Evolutionary conservation across 352 stramenopile genomes (phyloP).

Genomic region (Phytophthora cryptogea): DNA sequence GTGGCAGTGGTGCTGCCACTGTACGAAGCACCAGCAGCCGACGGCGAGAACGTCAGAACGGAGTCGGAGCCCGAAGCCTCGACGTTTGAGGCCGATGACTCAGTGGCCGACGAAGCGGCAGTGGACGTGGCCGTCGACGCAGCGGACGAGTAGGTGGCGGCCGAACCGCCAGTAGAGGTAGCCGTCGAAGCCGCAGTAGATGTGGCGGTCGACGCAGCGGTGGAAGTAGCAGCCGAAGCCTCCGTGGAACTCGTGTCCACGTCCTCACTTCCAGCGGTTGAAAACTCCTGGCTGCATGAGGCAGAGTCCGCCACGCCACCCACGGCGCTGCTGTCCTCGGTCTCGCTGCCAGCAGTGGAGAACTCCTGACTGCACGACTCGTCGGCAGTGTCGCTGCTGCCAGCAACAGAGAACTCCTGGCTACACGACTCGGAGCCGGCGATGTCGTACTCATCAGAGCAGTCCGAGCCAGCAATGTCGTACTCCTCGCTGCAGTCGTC

Average conservation of each 20-base stretch:
- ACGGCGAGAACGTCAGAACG: slow-evolving; percentile 44
- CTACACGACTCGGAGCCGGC: slow-evolving; percentile 31
- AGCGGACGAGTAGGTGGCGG: slow-evolving; percentile 11
- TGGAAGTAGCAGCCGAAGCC: background rate
- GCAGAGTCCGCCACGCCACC: background rate
- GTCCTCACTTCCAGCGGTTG: slow-evolving; percentile 17
- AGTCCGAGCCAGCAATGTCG: slow-evolving; percentile 42
- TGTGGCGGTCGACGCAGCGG: slow-evolving; percentile 1
- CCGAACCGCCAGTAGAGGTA: slow-evolving; percentile 1
- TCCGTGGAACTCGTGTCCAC: slow-evolving; percentile 1
- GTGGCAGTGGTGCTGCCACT: slow-evolving; percentile 41
- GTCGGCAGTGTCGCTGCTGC: slow-evolving; percentile 20
- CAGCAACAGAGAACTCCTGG: slow-evolving; percentile 37
- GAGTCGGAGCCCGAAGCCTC: slow-evolving; percentile 21
- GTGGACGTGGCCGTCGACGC: slow-evolving; percentile 14
- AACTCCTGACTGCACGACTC: slow-evolving; percentile 35
- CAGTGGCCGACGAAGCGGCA: slow-evolving; percentile 11
- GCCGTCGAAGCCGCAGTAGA: slow-evolving; percentile 4
- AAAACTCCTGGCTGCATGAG: slow-evolving; percentile 22
- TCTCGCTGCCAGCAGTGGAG: slow-evolving; percentile 17
- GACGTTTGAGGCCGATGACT: slow-evolving; percentile 9
- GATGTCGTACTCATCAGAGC: slow-evolving; percentile 30
- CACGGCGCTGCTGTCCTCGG: too few relatives aligned
- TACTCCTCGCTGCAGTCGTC: slow-evolving; percentile 30
- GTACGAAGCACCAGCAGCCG: slow-evolving; percentile 18